Base-by-base conservation (phyloP, 495 filamentous ascomycete genomes). In the Patellaria atrata region DNA sequence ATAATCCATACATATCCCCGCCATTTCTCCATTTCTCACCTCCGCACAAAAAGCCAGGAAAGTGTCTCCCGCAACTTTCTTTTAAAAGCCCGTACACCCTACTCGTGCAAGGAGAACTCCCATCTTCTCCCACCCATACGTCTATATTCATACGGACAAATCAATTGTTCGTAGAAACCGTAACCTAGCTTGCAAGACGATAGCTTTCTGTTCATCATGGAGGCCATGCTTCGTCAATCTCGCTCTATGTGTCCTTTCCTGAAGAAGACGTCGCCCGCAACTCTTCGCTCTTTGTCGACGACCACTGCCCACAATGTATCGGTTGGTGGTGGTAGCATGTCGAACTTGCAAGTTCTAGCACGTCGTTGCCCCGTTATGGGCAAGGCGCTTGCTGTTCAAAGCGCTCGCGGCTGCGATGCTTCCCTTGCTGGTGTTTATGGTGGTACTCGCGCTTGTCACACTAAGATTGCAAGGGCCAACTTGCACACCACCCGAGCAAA, bases 361-460 rank as follows among this genome's bases (percentile, higher is more conserved):
- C 79, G 82, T 50, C 83, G 89, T 48, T 97, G 89, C 73, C 89
- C 89, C 38, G 74, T 97, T 55, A 97, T 97, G 89, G 86, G 84
- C 56, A 94, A 94, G 65, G 89, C 89, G 27, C 68, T 97, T 48
- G 82, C 82, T 28, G 75, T 93, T 13, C 87, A 94, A 66, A 79
- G 79, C 50, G 73, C 75, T 40, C 69, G 71, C 33, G 54, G 64
- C 45, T 47, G 50, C 26, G 51, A 61, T 36, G 60, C 58, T 30
- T 56, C 61, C n/a, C 54, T 59, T 19, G 50, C 45, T 15, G 54
- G 52, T 3, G 57, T 51, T 3, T 59, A 43, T 42, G 57, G 59
- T n/a, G 60, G 61, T n/a, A 45, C 42, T 15, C 41, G 60, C 15
- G 60, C 59, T n/a, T 67, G 65, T 43, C 59, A 64, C 38, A 54